Percentiles rank a stretch among this genome's conserved stretches.
Evolutionary conservation across 2,329 filamentous ascomycete genomes (phyloP).

Genomic region (Dryadomyces quercivorus): DNA sequence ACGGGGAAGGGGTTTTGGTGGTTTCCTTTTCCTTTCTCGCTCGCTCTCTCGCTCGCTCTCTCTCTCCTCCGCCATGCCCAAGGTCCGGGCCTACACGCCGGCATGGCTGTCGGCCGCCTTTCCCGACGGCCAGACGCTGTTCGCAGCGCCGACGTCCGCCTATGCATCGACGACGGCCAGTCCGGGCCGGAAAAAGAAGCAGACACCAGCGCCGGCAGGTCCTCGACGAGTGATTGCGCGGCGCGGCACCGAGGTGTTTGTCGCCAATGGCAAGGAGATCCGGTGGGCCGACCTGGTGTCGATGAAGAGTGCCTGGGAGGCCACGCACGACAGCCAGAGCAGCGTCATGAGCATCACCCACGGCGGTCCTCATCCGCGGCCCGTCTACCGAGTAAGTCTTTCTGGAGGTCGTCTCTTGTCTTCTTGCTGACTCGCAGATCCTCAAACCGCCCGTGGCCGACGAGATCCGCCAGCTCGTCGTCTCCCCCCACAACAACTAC

Average conservation of each 20-base stretch:
- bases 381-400: slow-evolving; percentile 35
- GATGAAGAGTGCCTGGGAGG: slow-evolving; percentile 53
- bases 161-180: slow-evolving; percentile 20
- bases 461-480: slow-evolving; percentile 71
- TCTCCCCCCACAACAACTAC: slow-evolving; percentile 71
- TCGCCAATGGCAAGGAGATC: slow-evolving; percentile 78
- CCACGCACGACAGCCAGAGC: slow-evolving; percentile 20
- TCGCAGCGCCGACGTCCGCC: slow-evolving; percentile 38
- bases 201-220: slow-evolving; percentile 24
- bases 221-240: slow-evolving; percentile 60
- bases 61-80: slow-evolving; percentile 52
- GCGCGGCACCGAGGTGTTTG: slow-evolving; percentile 78
- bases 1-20: not conserved
- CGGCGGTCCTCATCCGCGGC: slow-evolving; percentile 18
- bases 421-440: slow-evolving; percentile 32
- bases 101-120: slow-evolving; percentile 67
- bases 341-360: slow-evolving; percentile 11
- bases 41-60: not conserved
- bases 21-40: not conserved
- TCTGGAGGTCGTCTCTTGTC: not conserved
- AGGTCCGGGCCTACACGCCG: slow-evolving; percentile 74
- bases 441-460: slow-evolving; percentile 69
- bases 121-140: slow-evolving; percentile 66
- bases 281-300: slow-evolving; percentile 78
- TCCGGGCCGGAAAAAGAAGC: slow-evolving; percentile 25